Base-by-base conservation (phyloP, 140 eudicot genomes). In the Ambrosia hybrid region DNA sequence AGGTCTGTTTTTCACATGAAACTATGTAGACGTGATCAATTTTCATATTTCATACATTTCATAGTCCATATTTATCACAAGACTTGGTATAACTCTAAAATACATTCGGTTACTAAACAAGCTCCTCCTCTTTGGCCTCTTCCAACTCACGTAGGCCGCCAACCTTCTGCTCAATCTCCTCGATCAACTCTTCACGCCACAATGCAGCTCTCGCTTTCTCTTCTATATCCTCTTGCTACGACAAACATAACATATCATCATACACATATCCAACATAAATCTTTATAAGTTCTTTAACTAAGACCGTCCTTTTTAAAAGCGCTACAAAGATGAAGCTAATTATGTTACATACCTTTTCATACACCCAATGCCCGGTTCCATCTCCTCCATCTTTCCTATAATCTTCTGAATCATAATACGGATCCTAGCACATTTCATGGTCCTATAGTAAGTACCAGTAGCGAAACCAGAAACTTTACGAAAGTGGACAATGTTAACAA, bases 311-410 rank as follows among this genome's bases (percentile, higher is more conserved):
- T 2, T 48, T 8, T 12, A 48, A 65, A 16, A 9, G 17, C 45
- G 6, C 55, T 46, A 26, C 0, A 36, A 17, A 41, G 13, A 1
- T 2, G 16, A 49, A 68, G 13, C 5, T 12, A 16, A 37, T 21
- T 51, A 34, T 15, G 76, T 9, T 10, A 48, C 37, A 9, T 79
- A 92, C 98, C 98, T 92, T 92, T 65, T 92, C 96, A 21, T 92
- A 92, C n/a, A 89, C 86, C 98, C 98, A 92, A 70, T 89, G 95
- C 43, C 96, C 98, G 6, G 87, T 87, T 49, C 98, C 98, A 79
- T 92, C 98, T 77, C 98, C 98, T 70, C 98, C 98, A 81, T 92
- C 96, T 82, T 80, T 76, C 73, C 96, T 87, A 76, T 92, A 92
- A 11, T 75, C 68, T 62, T 92, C 96, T 30, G 98, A 92, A 69